Evolutionary conservation across 2,329 filamentous ascomycete genomes (phyloP).

Genomic region (Paracamarosporium sp.): DNA sequence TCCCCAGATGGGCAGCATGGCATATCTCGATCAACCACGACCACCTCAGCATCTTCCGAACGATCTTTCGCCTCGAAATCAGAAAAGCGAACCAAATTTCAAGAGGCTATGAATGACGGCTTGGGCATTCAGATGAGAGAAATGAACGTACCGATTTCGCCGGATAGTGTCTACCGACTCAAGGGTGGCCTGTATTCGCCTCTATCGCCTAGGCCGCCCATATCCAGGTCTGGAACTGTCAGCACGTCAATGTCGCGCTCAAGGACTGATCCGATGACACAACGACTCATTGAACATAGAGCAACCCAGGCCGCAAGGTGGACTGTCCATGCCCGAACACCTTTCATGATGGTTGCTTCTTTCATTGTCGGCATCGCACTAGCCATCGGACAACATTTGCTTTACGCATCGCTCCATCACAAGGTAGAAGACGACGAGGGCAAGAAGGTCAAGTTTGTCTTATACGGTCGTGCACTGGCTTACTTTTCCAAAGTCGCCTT

Average conservation of each 20-base stretch:
- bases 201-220: constrained; percentile 17
- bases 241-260: constrained; percentile 26
- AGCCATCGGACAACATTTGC: constrained; percentile 41
- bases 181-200: constrained; percentile 27
- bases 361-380: constrained; percentile 38
- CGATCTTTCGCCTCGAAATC: constrained; percentile 14
- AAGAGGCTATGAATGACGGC: constrained; percentile 26
- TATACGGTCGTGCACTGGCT: constrained; percentile 43
- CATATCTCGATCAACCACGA: constrained; percentile 18
- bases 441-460: constrained; percentile 38
- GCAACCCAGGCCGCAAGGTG: constrained; percentile 39
- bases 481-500: constrained; percentile 45
- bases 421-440: constrained; percentile 29
- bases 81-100: constrained; percentile 23
- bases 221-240: constrained; percentile 27
- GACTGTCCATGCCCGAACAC: constrained; percentile 47
- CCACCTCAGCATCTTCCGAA: constrained; percentile 23
- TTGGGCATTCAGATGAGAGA: constrained; percentile 36
- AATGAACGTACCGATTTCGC: constrained; percentile 28
- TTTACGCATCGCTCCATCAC: constrained; percentile 40
- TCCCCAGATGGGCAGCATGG: constrained; percentile 25
- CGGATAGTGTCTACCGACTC: constrained; percentile 25
- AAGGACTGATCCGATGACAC: constrained; percentile 37
- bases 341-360: constrained; percentile 30
- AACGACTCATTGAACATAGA: constrained; percentile 38